Base-by-base conservation (phyloP, 2,329 filamentous ascomycete species). In the Paracorniculantispora psalliotae region DNA sequence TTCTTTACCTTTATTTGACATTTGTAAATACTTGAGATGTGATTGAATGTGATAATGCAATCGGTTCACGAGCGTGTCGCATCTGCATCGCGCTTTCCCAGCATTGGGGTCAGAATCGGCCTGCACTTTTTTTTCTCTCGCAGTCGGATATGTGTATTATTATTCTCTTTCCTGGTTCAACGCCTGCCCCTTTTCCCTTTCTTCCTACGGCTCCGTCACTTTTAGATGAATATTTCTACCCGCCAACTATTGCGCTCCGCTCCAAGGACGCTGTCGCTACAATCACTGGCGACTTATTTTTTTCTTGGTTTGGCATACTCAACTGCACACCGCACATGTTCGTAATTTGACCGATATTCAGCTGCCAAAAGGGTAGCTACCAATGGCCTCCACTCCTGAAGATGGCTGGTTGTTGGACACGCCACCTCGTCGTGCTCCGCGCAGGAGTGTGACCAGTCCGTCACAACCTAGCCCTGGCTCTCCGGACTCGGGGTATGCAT, bases 401-500 rank as follows among this genome's bases (percentile, higher is more conserved):
- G 51, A 51, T 37, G 35, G 35, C 26, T 50, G 44, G 57, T 49
- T 28, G 19, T 55, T 44, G 41, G 51, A 55, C 6, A 55, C 51
- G n/a, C 57, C 57, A 44, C 50, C 44, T 44, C 56, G 25, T 21
- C 59, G 46, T 44, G 21, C 50, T 13, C 21, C 28, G 51, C 25
- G 23, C 15, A 50, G 50, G 44, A 43, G 51, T 54, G 37, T 52
- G 9, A 49, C 50, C 33, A 55, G 43, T 28, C 51, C 57, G 21
- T 33, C 43, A 21, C 19, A 19, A 17, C 44, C 47, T 15, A 19
- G 23, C n/a, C 43, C 35, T 21, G 52, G 25, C 2, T 52, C 46
- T 21, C 59, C 61, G 17, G 71, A 71, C 41, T 71, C 71, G 19
- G 69, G 67, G 17, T 73, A 73, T 51, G 61, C 62, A 35, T 69